These are phyloP conservation scores for Xylaria polymorpha DNA, from an alignment of 2,329 filamentous ascomycete genomes.

Conservation along the genomic window DNA sequence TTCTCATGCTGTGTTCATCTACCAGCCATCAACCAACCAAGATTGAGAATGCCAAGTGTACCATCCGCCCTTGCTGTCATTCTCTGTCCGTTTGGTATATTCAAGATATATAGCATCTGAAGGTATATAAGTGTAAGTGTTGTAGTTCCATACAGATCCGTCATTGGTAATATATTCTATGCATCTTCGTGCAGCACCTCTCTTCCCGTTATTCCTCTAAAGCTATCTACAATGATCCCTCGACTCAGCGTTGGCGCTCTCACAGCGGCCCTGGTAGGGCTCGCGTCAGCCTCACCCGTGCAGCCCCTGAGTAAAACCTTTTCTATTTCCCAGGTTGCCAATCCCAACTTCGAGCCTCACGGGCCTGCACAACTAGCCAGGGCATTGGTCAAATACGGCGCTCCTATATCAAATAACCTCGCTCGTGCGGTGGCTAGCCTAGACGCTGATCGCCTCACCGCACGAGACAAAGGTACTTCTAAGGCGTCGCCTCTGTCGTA, in stretches of 20 bases:
- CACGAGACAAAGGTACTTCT: conserved; percentile 43
- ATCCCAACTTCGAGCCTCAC: conserved; percentile 42
- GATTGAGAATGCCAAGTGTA: conserved; percentile 15
- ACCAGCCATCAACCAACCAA: conserved; percentile 25
- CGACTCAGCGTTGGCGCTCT: conserved; percentile 18
- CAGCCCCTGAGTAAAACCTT: conserved; percentile 40
- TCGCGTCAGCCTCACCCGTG: conserved; percentile 42
- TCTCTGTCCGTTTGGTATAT: not conserved
- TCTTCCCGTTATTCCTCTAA: conserved; percentile 1
- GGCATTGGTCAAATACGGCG: conserved; percentile 47
- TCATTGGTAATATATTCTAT: not conserved
- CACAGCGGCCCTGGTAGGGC: conserved; percentile 40
- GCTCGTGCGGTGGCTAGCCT: conserved; percentile 39
- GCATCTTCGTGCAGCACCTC: conserved; percentile 4
- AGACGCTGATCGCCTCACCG: conserved; percentile 30
- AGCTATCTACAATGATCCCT: conserved; percentile 25
- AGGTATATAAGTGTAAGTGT: not conserved
- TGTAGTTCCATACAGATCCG: not conserved
- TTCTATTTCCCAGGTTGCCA: conserved; percentile 44
- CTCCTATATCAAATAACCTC: conserved; percentile 43
- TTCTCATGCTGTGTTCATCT: conserved; percentile 3
- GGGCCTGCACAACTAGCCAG: conserved; percentile 46
- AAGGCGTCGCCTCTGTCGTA: conserved; percentile 43
- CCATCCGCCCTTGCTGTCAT: not conserved
- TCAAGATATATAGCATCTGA: not conserved